Evolutionary conservation across 2,329 filamentous ascomycete species (phyloP).

Genomic region (Beauveria rudraprayagi): DNA sequence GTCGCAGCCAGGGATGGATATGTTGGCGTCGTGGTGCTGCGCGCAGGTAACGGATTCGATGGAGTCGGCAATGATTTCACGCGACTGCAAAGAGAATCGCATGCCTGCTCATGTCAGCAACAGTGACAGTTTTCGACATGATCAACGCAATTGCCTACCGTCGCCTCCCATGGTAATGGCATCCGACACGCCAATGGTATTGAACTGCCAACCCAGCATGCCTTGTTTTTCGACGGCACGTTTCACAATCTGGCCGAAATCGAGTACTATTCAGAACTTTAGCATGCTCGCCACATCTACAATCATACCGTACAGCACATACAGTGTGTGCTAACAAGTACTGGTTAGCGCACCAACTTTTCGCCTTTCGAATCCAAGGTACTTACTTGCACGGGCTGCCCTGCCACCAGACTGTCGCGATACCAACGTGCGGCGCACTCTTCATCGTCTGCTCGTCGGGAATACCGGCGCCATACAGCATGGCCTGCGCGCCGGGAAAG

Average conservation of each 20-base stretch:
- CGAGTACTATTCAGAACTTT: slow-evolving; percentile 50
- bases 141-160: slow-evolving; percentile 40
- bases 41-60: slow-evolving; percentile 91
- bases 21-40: slow-evolving; percentile 87
- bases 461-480: slow-evolving; percentile 91
- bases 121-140: neutral
- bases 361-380: too few species aligned
- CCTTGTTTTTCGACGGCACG: slow-evolving; percentile 68
- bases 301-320: slow-evolving; percentile 16
- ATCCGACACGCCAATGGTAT: slow-evolving; percentile 81
- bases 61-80: slow-evolving; percentile 89
- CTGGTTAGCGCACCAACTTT: neutral
- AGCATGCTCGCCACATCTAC: neutral
- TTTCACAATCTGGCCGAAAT: slow-evolving; percentile 83
- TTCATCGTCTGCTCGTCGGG: slow-evolving; percentile 80
- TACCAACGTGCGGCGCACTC: slow-evolving; percentile 80
- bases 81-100: slow-evolving; percentile 83
- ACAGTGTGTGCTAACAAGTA: slow-evolving; percentile 31
- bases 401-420: slow-evolving; percentile 95
- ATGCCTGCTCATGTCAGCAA: slow-evolving; percentile 51
- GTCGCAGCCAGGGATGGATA: slow-evolving; percentile 88
- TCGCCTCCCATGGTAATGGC: slow-evolving; percentile 94
- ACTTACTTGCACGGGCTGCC: slow-evolving; percentile 91
- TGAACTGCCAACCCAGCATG: slow-evolving; percentile 94
- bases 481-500: slow-evolving; percentile 88